These are phyloP conservation scores for Adansonia gregorii DNA, from an alignment of 441 rosid species.

Conservation along the genomic window DNA sequence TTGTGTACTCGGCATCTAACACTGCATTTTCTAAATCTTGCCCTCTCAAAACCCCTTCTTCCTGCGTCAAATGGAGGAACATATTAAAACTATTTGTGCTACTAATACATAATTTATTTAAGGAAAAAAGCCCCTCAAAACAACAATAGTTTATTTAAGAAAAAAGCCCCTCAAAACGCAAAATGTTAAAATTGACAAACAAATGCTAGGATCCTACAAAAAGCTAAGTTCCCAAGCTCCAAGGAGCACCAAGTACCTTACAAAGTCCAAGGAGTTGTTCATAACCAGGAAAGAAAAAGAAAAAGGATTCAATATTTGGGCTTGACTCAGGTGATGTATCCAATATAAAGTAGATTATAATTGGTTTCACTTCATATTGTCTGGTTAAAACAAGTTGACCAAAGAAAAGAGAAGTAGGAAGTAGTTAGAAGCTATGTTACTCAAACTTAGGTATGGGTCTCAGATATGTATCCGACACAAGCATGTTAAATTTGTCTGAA, in stretches of 20 bases:
- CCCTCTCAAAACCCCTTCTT: conserved; percentile 71
- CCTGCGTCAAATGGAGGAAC: conserved; percentile 51
- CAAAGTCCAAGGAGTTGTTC: background rate
- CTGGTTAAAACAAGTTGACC: background rate
- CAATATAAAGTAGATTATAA: background rate
- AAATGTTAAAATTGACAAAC: background rate
- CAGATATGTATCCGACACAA: too few species aligned
- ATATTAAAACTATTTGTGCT: background rate
- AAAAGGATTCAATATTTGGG: background rate
- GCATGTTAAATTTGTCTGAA: too few species aligned
- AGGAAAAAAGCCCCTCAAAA: background rate
- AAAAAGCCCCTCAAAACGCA: background rate
- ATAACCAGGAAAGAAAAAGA: background rate
- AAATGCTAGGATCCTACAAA: background rate
- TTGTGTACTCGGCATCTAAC: conserved; percentile 72
- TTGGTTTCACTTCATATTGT: background rate
- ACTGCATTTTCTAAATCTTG: conserved; percentile 93
- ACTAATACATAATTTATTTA: background rate
- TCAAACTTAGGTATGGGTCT: too few species aligned
- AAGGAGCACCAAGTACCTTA: background rate
- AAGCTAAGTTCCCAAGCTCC: conserved; percentile 6
- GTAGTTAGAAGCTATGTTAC: too few species aligned
- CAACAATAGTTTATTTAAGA: background rate
- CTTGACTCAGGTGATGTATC: background rate
- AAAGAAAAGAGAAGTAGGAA: background rate